Evolutionary conservation across 768 basidiomycete genomes (phyloP), one percentile per base, ranked within the genome.

Genomic region (Pulveroboletus sp.): DNA sequence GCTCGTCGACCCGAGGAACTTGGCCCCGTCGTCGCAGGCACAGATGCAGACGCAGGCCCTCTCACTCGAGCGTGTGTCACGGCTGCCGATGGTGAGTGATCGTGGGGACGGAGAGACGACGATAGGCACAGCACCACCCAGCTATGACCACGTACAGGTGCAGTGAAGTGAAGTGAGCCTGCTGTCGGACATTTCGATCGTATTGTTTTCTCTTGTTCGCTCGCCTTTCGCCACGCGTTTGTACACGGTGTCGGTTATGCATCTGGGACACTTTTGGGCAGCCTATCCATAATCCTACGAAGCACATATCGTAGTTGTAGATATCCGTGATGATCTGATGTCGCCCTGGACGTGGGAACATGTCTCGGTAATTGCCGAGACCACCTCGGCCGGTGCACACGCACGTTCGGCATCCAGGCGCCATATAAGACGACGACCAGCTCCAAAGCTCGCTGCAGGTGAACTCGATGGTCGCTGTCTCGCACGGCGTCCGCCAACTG

Each of bases 21-120:
- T 21, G 6, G 0, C 26, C n/a, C 3, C 32, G 14, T 1, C 32
- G 11, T 28, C 47, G 3, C 52, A 38, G 17, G n/a, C 17, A 10
- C 39, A 27, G 36, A 27, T 14, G 6, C 43, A 32, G 18, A 11
- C 12, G 21, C 21, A 21, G 21, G 2, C 21, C 21, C 21, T 21
- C 8, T 9, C 24, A 3, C 10, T 14, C 1, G 40, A 36, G 21
- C 33, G 12, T 28, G 6, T 15, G 7, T 8, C 26, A 8, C 47
- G 57, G 81, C 56, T 76, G 35, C 73, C 79, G 36, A 81, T 37
- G 44, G 35, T 37, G 51, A 82, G 56, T 69, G 69, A 45, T 52
- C 57, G 60, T 66, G 71, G 41, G 56, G 63, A 62, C 62, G 62
- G 46, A 56, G 62, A 54, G 62, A 64, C 39, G 55, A 65, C 57